These are phyloP conservation scores for Spatholobus suberectus DNA, from an alignment of 306 rosid genomes.

Conservation along the genomic window DNA sequence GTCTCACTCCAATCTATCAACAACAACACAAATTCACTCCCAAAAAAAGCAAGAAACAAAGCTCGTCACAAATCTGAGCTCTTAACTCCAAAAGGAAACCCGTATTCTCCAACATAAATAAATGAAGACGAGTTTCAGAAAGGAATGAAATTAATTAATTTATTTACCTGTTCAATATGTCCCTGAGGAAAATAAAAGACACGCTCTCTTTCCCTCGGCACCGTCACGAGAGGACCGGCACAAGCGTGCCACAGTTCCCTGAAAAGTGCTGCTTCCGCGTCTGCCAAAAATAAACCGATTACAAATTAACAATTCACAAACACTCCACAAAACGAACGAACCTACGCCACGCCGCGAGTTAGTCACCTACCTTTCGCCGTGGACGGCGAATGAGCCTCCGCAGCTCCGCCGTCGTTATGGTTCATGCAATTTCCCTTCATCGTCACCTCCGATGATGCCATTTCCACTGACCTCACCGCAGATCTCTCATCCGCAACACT, in stretches of 20 bases:
- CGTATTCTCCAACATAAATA: not conserved
- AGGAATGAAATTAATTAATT: not conserved
- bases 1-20: not conserved
- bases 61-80: slow-evolving; percentile 24
- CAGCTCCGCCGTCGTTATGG: slow-evolving; percentile 36
- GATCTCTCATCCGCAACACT: slow-evolving; percentile 70
- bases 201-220: slow-evolving; percentile 70
- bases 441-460: slow-evolving; percentile 74
- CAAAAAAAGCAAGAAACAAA: not conserved
- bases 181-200: slow-evolving; percentile 95
- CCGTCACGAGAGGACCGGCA: slow-evolving; percentile 92
- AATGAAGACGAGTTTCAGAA: not conserved
- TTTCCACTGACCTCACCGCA: slow-evolving; percentile 54
- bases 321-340: not conserved
- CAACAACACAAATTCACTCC: not conserved
- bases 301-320: not conserved
- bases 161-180: slow-evolving; percentile 84
- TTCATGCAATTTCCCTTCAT: slow-evolving; percentile 59
- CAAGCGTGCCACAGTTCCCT: slow-evolving; percentile 97
- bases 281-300: slow-evolving; percentile 38
- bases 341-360: not conserved
- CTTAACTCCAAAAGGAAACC: slow-evolving; percentile 4
- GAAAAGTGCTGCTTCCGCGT: slow-evolving; percentile 80
- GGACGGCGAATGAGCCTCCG: slow-evolving; percentile 35
- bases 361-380: slow-evolving; percentile 48